phyloP scores from a whole-genome alignment of 2,329 filamentous ascomycete species.

The Knufia fluminis region DNA sequence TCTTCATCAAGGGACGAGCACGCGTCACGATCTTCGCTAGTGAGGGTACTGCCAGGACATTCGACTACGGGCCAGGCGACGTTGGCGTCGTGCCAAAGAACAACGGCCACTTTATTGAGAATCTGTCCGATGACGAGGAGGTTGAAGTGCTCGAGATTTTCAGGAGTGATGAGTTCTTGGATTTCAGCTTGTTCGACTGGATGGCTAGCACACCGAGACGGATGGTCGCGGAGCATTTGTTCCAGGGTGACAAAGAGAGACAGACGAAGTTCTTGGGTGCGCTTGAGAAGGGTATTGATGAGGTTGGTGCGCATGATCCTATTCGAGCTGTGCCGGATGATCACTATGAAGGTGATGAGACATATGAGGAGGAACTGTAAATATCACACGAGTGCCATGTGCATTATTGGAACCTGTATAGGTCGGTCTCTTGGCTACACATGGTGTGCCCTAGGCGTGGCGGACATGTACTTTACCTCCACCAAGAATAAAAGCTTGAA shows the following conservation, averaged over 20 bases:
- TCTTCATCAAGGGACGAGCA: slow-evolving; percentile 63
- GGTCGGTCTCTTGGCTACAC: too few species aligned
- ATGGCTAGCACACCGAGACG: slow-evolving; percentile 61
- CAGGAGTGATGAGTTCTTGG: slow-evolving; percentile 59
- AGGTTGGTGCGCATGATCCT: slow-evolving; percentile 5
- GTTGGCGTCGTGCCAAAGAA: slow-evolving; percentile 68
- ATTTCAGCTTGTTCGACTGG: slow-evolving; percentile 68
- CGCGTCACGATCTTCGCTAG: slow-evolving; percentile 66
- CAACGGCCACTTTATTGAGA: slow-evolving; percentile 76
- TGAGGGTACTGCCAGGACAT: slow-evolving; percentile 60
- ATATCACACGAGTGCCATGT: background rate
- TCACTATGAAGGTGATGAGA: background rate
- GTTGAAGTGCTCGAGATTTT: slow-evolving; percentile 70
- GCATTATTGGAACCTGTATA: background rate
- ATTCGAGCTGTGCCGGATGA: slow-evolving; percentile 3
- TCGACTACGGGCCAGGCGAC: slow-evolving; percentile 66
- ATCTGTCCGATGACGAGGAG: slow-evolving; percentile 62
- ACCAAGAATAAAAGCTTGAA: slow-evolving; percentile 1
- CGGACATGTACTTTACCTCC: too few species aligned
- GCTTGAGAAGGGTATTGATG: slow-evolving; percentile 35
- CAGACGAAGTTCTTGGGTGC: slow-evolving; percentile 54
- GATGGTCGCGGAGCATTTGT: slow-evolving; percentile 58
- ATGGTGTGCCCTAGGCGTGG: too few species aligned
- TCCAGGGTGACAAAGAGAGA: slow-evolving; percentile 51
- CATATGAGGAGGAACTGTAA: background rate